Evolutionary conservation across 1,284 basidiomycete genomes (phyloP).

Genomic region (Agroathelia rolfsii): DNA sequence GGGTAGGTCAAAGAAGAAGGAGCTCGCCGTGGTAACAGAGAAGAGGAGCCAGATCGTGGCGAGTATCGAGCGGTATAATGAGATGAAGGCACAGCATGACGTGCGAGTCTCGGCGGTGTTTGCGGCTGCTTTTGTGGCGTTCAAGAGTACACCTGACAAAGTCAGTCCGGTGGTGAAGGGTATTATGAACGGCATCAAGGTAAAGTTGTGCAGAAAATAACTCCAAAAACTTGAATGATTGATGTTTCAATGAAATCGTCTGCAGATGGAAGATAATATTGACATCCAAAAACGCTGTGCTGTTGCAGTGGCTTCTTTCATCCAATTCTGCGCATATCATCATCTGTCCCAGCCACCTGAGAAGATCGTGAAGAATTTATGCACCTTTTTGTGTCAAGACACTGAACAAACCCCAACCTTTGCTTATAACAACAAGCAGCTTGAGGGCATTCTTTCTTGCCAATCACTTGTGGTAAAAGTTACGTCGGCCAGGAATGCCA

Average conservation of each 20-base stretch:
- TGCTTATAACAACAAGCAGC: slow-evolving; percentile 45
- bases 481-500: slow-evolving; percentile 24
- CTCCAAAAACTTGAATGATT: slow-evolving; percentile 7
- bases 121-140: slow-evolving; percentile 84
- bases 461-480: no score
- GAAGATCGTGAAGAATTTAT: slow-evolving; percentile 97
- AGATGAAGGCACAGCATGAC: slow-evolving; percentile 83
- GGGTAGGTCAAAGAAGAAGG: slow-evolving; percentile 69
- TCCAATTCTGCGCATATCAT: slow-evolving; percentile 75
- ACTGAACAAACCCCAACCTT: slow-evolving; percentile 86
- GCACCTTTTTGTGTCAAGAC: slow-evolving; percentile 95
- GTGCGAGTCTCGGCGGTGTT: slow-evolving; percentile 83
- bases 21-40: slow-evolving; percentile 69
- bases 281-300: slow-evolving; percentile 91
- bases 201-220: slow-evolving; percentile 19
- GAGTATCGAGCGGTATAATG: slow-evolving; percentile 77
- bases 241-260: no score
- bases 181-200: slow-evolving; percentile 97
- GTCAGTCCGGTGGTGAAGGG: slow-evolving; percentile 95
- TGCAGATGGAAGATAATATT: slow-evolving; percentile 80
- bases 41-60: slow-evolving; percentile 63
- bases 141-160: slow-evolving; percentile 81
- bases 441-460: slow-evolving; percentile 76
- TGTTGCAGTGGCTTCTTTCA: slow-evolving; percentile 76
- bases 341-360: slow-evolving; percentile 59